Base-by-base conservation (phyloP, 225 moss, liverwort and hornwort species). In the Marchantia paleacea region DNA sequence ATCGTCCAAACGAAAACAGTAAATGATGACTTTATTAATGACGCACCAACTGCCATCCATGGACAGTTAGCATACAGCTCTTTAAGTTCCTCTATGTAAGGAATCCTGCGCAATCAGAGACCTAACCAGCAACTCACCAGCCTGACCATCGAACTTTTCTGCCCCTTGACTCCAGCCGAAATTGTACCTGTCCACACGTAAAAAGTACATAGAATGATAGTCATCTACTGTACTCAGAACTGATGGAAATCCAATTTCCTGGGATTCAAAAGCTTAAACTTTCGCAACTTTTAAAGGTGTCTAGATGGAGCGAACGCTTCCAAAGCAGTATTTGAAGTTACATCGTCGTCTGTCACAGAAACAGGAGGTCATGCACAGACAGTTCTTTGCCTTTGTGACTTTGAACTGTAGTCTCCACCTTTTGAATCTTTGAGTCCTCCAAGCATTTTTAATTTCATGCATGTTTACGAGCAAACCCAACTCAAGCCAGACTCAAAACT, bases 141-240 rank as follows among this genome's bases (percentile, higher is more conserved):
- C 90, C 85, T 88, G 87, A 66, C 92, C 92, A 80, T 92, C 83
- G 61, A 97, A 88, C 88, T 89, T 93, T 87, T 97, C 97, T 73
- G 90, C 92, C 76, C 95, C 95, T 88, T 92, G 92, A 83, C 95
- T 97, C 97, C 97, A 97, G 72, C 97, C 97, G 79, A 92, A 97
- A 54, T 90, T 89, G 71, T 92, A 97, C 77, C 97, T 97, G 89
- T 66, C 52, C 24, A 75, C 74, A 75, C 4, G 30, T 6, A 19
- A 2, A 75, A 29, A 39, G 39, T 39, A 39, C 2, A 39, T 5
- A 39, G 55, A 57, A 14, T 55, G 19, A 29, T 28, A 14, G 55
- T 26, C 53, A 10, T 16, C 19, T 12, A 39, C 39, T 75, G 55
- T 16, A 20, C 10, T 75, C 7, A 8, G 52, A 0, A 14, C 15